A percentile compares a stretch with the other conserved stretches of the same genome.
Conservation (phyloP, 768 basidiomycete genomes). For the Tylopilus cervinicoccineus region DNA sequence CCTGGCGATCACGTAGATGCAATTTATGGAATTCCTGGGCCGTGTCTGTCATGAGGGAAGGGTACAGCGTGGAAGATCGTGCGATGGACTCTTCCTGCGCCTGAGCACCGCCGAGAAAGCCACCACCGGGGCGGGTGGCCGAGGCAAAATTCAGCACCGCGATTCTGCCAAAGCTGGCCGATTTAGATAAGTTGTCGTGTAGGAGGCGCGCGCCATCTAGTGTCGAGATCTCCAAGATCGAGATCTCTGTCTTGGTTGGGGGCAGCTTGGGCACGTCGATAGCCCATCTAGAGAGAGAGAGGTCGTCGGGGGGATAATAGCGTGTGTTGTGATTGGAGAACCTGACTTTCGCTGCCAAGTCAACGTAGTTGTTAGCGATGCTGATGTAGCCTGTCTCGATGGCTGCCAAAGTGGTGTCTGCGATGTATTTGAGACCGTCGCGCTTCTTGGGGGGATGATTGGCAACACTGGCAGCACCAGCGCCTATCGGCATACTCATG, state of each 20-base stretch:
- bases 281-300: slow-evolving; percentile 45
- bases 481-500: slow-evolving; percentile 1
- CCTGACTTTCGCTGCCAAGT: slow-evolving; percentile 32
- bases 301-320: slow-evolving; percentile 49
- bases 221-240: slow-evolving; percentile 59
- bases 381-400: slow-evolving; percentile 45
- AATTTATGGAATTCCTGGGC: slow-evolving; percentile 60
- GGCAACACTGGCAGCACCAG: not conserved
- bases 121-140: slow-evolving; percentile 71
- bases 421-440: slow-evolving; percentile 37
- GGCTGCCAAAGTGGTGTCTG: slow-evolving; percentile 46
- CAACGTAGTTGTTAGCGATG: slow-evolving; percentile 26
- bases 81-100: slow-evolving; percentile 84
- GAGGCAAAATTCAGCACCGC: slow-evolving; percentile 77
- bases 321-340: slow-evolving; percentile 41
- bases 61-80: slow-evolving; percentile 67
- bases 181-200: slow-evolving; percentile 17
- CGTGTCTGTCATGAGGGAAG: slow-evolving; percentile 51
- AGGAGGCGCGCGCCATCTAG: slow-evolving; percentile 54
- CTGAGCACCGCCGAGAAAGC: slow-evolving; percentile 66
- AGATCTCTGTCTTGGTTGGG: slow-evolving; percentile 33
- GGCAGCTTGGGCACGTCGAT: slow-evolving; percentile 9
- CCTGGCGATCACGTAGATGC: slow-evolving; percentile 46
- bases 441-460: slow-evolving; percentile 7
- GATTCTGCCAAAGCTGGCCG: slow-evolving; percentile 31